Evolutionary conservation across 345 rosid species (phyloP).

Genomic region (Rhizophora mangle): DNA sequence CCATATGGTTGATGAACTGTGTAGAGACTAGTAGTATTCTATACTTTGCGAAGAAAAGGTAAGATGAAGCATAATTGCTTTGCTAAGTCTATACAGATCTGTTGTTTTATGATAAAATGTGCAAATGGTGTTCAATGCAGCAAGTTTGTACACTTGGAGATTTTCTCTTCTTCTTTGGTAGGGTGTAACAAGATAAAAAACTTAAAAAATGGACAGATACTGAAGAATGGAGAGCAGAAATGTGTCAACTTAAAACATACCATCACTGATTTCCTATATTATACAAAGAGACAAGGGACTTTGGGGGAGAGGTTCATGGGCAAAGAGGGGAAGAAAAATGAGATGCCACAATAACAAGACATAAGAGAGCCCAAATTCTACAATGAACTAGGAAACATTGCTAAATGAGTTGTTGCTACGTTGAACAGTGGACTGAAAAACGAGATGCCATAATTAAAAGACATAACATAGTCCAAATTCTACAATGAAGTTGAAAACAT

Average conservation of each 20-base stretch:
- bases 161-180: background rate
- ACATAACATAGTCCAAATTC: background rate
- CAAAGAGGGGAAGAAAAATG: no score
- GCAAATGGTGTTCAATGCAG: background rate
- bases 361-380: background rate
- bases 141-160: background rate
- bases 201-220: background rate
- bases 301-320: background rate
- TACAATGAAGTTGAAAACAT: no score
- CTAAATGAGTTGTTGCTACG: conserved; percentile 39
- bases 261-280: background rate
- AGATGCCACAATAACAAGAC: background rate
- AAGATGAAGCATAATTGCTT: background rate
- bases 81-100: background rate
- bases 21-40: background rate
- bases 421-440: conserved; percentile 70
- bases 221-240: conserved; percentile 1
- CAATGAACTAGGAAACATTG: background rate
- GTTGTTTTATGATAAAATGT: background rate
- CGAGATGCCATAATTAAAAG: background rate
- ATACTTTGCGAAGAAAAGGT: background rate
- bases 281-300: background rate
- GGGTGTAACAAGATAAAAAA: background rate
- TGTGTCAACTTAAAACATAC: background rate
- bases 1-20: background rate